Evolutionary conservation across 148 eudicot species (phyloP), one percentile per base, ranked within the genome.

Genomic region (Vaccinium corymbosum): DNA sequence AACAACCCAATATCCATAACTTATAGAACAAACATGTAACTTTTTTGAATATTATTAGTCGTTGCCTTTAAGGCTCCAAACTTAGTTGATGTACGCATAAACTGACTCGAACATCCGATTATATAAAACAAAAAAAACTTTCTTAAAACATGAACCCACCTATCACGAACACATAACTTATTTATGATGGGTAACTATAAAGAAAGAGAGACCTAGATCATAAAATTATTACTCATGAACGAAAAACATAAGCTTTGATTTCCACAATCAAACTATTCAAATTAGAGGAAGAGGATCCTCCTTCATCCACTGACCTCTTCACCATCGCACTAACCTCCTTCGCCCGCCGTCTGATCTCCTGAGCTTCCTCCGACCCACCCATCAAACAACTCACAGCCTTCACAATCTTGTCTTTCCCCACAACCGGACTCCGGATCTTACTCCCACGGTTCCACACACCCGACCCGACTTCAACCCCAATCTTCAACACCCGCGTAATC

Each of bases 381-480:
- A 87, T 84, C 82, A 87, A 68, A 0, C 38, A 19, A 0, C 3
- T 27, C 48, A 87, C 27, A 8, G 86, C 88, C 64, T 77, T 71
- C 74, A 66, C 64, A 42, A 87, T 66, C 76, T 86, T 73, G 25
- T 80, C 77, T 20, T 62, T 83, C 49, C 48, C 86, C 29, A 86
- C 46, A 7, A 80, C 32, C 3, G 66, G 84, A 25, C 81, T 52
- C 46, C 15, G 14, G 27, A 86, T 86, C 22, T 12, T 78, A 51
- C 25, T 35, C 0, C 42, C 17, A 2, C 19, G 3, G 25, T 86
- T 86, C 80, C 81, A 86, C 27, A 50, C 81, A 1, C 81, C 88
- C 32, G 84, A 46, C 56, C 88, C 86, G 22, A 76, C 81, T 46
- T 50, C 83, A 15, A 86, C 84, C 7, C 88, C 86, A 17, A 83